Evolutionary conservation across 2,329 filamentous ascomycete genomes (phyloP).

Genomic region (Pseudogymnoascus destructans): DNA sequence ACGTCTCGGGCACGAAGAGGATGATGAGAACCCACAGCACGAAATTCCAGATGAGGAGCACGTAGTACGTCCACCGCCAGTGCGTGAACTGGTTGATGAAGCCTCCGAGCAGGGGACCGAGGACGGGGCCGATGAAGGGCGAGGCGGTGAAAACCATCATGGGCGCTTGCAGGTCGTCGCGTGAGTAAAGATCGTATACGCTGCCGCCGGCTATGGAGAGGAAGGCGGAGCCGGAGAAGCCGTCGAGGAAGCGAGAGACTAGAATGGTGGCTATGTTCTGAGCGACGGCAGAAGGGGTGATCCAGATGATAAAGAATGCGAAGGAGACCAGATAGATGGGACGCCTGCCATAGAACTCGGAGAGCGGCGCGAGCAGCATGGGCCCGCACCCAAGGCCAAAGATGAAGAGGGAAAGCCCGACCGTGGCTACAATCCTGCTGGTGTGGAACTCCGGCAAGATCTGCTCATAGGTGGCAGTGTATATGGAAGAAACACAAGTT

Average conservation of each 20-base stretch:
- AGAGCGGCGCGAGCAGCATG: slow-evolving; percentile 42
- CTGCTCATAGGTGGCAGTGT: slow-evolving; percentile 69
- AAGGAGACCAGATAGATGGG: slow-evolving; percentile 71
- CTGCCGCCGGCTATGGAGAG: slow-evolving; percentile 70
- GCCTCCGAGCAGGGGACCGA: slow-evolving; percentile 54
- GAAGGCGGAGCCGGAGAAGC: slow-evolving; percentile 56
- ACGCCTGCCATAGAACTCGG: slow-evolving; percentile 66
- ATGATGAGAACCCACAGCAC: slow-evolving; percentile 49
- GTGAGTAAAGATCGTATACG: slow-evolving; percentile 65
- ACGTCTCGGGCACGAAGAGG: slow-evolving; percentile 75
- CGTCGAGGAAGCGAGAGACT: slow-evolving; percentile 63
- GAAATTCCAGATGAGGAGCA: slow-evolving; percentile 71
- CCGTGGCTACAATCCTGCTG: slow-evolving; percentile 58
- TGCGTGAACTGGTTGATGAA: slow-evolving; percentile 65
- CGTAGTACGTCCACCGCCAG: slow-evolving; percentile 79
- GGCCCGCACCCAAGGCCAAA: slow-evolving; percentile 52
- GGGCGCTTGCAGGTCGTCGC: slow-evolving; percentile 56
- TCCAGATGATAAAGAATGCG: slow-evolving; percentile 60
- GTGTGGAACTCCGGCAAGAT: slow-evolving; percentile 62
- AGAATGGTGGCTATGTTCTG: slow-evolving; percentile 70
- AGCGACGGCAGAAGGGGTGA: slow-evolving; percentile 72
- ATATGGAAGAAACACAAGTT: slow-evolving; percentile 77
- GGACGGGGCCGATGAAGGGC: slow-evolving; percentile 49
- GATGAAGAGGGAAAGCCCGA: slow-evolving; percentile 75
- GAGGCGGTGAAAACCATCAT: slow-evolving; percentile 69